Percentiles rank a stretch among this genome's conserved stretches.
These are phyloP conservation scores for Poa annua DNA, from an alignment of 176 grass and related monocot species.

Conservation along the genomic window DNA sequence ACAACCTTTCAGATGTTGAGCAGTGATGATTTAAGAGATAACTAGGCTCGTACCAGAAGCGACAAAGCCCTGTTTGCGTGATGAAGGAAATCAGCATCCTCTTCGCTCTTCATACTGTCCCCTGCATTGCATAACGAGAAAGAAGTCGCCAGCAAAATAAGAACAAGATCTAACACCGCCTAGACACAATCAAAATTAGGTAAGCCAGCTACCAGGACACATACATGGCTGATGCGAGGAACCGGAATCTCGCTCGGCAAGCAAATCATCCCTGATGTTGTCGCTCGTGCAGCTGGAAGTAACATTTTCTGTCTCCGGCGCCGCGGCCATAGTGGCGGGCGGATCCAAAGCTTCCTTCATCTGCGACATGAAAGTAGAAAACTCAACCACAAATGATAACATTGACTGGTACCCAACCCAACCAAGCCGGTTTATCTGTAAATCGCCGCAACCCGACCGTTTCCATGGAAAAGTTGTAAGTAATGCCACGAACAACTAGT, in stretches of 20 bases:
- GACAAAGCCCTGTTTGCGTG: slow-evolving; percentile 11
- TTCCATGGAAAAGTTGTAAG: too few relatives aligned
- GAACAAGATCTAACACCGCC: background rate
- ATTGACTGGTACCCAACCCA: background rate
- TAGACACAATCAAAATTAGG: background rate
- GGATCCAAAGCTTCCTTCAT: slow-evolving; percentile 50
- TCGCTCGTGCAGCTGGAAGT: background rate
- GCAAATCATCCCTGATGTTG: background rate
- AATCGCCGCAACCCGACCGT: background rate
- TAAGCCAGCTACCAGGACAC: background rate
- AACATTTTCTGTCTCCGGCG: background rate
- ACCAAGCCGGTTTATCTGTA: background rate
- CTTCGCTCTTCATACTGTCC: slow-evolving; percentile 30
- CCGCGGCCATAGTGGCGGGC: background rate
- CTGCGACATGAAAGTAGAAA: background rate
- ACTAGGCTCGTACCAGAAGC: slow-evolving; percentile 1
- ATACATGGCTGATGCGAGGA: slow-evolving; percentile 30
- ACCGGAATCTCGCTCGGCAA: background rate
- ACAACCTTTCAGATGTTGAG: background rate
- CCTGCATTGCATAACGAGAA: too few relatives aligned
- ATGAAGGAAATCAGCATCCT: slow-evolving; percentile 9
- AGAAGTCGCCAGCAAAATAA: background rate
- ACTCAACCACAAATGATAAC: too few relatives aligned
- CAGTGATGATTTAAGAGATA: background rate
- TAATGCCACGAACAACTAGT: too few relatives aligned